phyloP scores from a whole-genome alignment of 1,139 yeast genomes.

The Candida tetrigidarum region DNA sequence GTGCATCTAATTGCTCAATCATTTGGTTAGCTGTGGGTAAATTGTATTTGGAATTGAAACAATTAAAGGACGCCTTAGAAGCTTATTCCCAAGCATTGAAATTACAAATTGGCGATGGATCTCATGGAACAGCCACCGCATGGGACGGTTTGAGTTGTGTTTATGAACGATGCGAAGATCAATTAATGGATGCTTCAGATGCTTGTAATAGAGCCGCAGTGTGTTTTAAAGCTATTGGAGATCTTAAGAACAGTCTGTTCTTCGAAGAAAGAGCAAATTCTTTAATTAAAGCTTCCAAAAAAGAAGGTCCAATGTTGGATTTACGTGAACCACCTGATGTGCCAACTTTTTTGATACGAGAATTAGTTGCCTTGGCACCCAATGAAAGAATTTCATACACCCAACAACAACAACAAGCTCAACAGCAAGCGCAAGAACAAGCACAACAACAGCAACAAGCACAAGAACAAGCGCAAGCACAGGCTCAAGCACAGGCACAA shows the following conservation, averaged over 20 bases:
- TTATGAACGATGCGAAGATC: conserved; percentile 67
- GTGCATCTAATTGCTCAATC: conserved; percentile 57
- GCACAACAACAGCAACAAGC: conserved; percentile 21
- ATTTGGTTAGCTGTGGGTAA: conserved; percentile 73
- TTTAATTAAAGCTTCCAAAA: conserved; percentile 44
- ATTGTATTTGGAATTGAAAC: conserved; percentile 59
- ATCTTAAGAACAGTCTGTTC: conserved; percentile 39
- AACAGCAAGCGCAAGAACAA: conserved; percentile 18
- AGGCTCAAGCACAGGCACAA: conserved; percentile 14
- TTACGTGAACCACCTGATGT: conserved; percentile 55
- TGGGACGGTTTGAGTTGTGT: conserved; percentile 70
- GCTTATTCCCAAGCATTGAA: conserved; percentile 70
- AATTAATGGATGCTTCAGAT: conserved; percentile 60
- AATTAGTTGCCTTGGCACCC: conserved; percentile 48
- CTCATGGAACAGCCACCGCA: conserved; percentile 58
- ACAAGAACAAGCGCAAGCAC: conserved; percentile 12
- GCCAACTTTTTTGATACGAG: conserved; percentile 50
- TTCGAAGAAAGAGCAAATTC: conserved; percentile 49
- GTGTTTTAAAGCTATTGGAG: conserved; percentile 55
- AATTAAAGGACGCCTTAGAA: conserved; percentile 65
- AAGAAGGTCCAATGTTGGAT: conserved; percentile 48
- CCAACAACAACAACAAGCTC: conserved; percentile 26
- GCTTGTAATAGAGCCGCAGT: conserved; percentile 58
- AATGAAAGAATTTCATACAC: conserved; percentile 45
- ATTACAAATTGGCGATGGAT: conserved; percentile 51